These are phyloP conservation scores for Amanita polypyramis DNA, from an alignment of 768 basidiomycete genomes.

Conservation along the genomic window DNA sequence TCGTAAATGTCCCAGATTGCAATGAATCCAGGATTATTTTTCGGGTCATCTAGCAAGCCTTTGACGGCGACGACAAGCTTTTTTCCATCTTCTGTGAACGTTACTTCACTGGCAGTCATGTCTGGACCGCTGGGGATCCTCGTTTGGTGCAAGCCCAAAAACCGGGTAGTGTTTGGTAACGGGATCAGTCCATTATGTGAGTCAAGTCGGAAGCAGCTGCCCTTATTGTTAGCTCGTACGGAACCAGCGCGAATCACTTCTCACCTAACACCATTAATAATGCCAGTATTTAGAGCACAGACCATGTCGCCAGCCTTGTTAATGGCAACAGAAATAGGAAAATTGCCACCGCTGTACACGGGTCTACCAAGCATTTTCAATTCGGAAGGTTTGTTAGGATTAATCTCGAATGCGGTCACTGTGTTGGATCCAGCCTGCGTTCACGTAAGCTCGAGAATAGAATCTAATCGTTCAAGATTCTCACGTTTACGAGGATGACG, in stretches of 20 bases:
- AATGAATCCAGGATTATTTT: slow-evolving; percentile 37
- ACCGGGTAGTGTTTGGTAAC: slow-evolving; percentile 30
- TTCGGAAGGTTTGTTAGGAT: slow-evolving; percentile 29
- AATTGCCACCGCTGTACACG: slow-evolving; percentile 34
- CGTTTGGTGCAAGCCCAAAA: slow-evolving; percentile 34
- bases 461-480: neutral
- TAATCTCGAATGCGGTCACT: slow-evolving; percentile 28
- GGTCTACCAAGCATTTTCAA: slow-evolving; percentile 33
- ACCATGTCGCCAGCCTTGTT: slow-evolving; percentile 19
- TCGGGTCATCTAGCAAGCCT: slow-evolving; percentile 18
- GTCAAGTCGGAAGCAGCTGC: slow-evolving; percentile 35
- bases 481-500: slow-evolving; percentile 26
- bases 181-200: slow-evolving; percentile 26
- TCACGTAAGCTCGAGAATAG: neutral
- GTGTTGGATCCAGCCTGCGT: slow-evolving; percentile 32
- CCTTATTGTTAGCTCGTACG: neutral
- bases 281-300: slow-evolving; percentile 29
- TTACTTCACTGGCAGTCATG: slow-evolving; percentile 30
- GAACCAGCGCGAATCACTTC: neutral
- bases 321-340: slow-evolving; percentile 34
- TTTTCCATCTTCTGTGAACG: slow-evolving; percentile 34
- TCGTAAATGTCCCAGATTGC: slow-evolving; percentile 36
- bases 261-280: slow-evolving; percentile 12
- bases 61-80: slow-evolving; percentile 39
- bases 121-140: slow-evolving; percentile 40